Conservation (phyloP, 768 basidiomycete species). For the Suillus subaureus region DNA sequence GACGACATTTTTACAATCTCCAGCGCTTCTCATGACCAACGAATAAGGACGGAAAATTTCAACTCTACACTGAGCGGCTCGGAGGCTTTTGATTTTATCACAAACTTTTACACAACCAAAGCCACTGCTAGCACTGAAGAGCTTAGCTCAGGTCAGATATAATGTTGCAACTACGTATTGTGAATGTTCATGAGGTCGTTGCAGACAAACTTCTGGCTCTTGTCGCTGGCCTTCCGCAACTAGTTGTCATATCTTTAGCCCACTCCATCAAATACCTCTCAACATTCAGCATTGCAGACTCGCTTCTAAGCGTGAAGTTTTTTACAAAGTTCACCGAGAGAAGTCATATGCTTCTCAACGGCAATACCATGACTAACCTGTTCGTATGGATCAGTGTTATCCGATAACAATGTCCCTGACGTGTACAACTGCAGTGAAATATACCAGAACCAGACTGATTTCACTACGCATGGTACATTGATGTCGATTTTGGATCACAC, state of each 20-base stretch:
- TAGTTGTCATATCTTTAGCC: constrained; percentile 72
- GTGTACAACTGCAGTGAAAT: constrained; percentile 58
- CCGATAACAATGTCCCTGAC: background rate
- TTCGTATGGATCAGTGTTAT: constrained; percentile 26
- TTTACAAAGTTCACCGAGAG: constrained; percentile 78
- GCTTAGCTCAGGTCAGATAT: constrained; percentile 46
- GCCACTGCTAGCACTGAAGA: constrained; percentile 43
- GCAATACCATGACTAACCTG: constrained; percentile 85
- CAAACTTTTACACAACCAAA: constrained; percentile 66
- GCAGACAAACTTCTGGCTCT: constrained; percentile 65
- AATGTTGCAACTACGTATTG: constrained; percentile 16
- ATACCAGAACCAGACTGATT: constrained; percentile 89
- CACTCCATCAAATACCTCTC: constrained; percentile 71
- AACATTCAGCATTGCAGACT: constrained; percentile 76
- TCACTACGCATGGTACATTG: constrained; percentile 70
- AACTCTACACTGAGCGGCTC: constrained; percentile 56
- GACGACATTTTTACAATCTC: constrained; percentile 32
- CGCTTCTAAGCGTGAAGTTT: constrained; percentile 74
- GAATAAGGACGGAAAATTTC: constrained; percentile 67
- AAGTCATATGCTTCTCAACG: constrained; percentile 85
- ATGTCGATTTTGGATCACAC: constrained; percentile 88
- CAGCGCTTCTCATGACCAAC: constrained; percentile 37
- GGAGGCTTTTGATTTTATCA: constrained; percentile 68
- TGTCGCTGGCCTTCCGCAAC: constrained; percentile 66
- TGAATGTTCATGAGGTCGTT: background rate